Evolutionary conservation across 2,329 filamentous ascomycete genomes (phyloP).

Genomic region (Botrytis sinoallii): DNA sequence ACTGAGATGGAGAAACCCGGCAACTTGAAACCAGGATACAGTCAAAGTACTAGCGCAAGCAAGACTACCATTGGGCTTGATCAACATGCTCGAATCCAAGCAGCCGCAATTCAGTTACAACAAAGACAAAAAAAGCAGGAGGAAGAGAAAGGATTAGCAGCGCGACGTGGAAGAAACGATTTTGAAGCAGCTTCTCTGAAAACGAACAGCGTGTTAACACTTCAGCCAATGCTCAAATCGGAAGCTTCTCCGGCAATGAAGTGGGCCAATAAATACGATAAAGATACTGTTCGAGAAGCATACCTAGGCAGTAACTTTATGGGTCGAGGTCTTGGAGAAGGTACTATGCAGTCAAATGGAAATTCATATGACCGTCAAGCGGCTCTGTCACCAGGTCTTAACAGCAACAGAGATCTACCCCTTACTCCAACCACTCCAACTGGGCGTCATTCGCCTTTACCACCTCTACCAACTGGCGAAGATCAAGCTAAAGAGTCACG

Average conservation of each 20-base stretch:
- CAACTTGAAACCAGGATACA: constrained; percentile 42
- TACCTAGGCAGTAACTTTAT: constrained; percentile 74
- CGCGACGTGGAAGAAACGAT: constrained; percentile 54
- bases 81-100: constrained; percentile 89
- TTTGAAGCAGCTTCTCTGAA: constrained; percentile 60
- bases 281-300: constrained; percentile 77
- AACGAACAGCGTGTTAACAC: constrained; percentile 84
- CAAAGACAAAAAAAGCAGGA: constrained; percentile 70
- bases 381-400: constrained; percentile 22
- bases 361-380: constrained; percentile 28
- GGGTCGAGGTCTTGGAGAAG: constrained; percentile 60
- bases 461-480: constrained; percentile 22
- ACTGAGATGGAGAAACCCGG: constrained; percentile 49
- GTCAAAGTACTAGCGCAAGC: constrained; percentile 50
- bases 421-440: constrained; percentile 42
- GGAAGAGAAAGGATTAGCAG: constrained; percentile 45
- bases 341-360: constrained; percentile 46
- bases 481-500: constrained; percentile 40
- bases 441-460: constrained; percentile 22
- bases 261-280: constrained; percentile 95
- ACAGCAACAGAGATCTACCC: constrained; percentile 32
- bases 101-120: constrained; percentile 80
- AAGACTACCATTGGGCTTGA: constrained; percentile 85
- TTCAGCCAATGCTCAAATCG: constrained; percentile 78
- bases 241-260: constrained; percentile 94